Evolutionary conservation across 768 basidiomycete genomes (phyloP).

Genomic region (Dacryopinax spathularia): DNA sequence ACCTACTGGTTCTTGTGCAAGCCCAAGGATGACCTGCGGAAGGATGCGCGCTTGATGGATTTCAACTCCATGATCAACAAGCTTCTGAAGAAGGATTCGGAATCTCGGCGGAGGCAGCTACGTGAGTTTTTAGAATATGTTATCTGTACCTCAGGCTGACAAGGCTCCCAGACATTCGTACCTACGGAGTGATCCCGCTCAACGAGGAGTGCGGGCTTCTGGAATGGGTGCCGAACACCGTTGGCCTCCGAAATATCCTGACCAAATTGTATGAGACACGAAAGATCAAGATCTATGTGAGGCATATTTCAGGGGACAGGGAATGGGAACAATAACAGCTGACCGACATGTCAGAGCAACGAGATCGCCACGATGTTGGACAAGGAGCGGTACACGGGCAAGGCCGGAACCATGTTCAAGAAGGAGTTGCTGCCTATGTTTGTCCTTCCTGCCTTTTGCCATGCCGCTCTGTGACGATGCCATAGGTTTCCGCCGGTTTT

Average conservation of each 20-base stretch:
- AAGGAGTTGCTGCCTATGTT: constrained; percentile 45
- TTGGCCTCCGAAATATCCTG: constrained; percentile 64
- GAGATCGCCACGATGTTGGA: constrained; percentile 23
- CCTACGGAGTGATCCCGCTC: constrained; percentile 94
- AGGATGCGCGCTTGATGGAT: constrained; percentile 96
- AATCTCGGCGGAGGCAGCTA: constrained; percentile 77
- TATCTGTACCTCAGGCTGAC: constrained; percentile 4
- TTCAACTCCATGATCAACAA: constrained; percentile 97
- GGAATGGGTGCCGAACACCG: constrained; percentile 95
- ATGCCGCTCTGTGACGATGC: not conserved
- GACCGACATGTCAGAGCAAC: constrained; percentile 20
- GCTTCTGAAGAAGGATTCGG: constrained; percentile 81
- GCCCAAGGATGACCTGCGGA: constrained; percentile 91
- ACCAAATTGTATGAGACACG: constrained; percentile 47
- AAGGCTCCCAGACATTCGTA: constrained; percentile 58
- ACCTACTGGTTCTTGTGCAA: constrained; percentile 87
- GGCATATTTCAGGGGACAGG: constrained; percentile 17
- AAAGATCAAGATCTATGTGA: constrained; percentile 36
- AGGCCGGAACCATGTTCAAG: constrained; percentile 29
- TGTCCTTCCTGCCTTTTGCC: constrained; percentile 16
- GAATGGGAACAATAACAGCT: not conserved
- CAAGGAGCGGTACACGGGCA: constrained; percentile 36
- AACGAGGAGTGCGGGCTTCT: constrained; percentile 97
- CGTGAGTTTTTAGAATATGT: constrained; percentile 37
- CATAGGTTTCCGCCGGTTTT: constrained; percentile 69